These are phyloP conservation scores for Xerocomus minutiporus DNA, from an alignment of 1,284 basidiomycete species.

Conservation along the genomic window DNA sequence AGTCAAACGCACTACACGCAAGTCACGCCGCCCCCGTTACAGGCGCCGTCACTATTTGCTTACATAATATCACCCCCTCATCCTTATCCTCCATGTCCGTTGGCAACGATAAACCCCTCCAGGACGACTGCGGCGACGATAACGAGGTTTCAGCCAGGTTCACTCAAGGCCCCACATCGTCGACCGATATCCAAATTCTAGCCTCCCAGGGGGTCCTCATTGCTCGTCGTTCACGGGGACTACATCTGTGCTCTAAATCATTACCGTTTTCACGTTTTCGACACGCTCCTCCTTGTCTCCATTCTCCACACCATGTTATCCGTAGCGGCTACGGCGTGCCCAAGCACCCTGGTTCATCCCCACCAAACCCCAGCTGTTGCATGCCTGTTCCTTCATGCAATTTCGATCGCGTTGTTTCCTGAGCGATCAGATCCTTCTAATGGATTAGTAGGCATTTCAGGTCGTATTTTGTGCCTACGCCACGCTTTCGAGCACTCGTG, in stretches of 20 bases:
- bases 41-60: slow-evolving; percentile 7
- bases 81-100: neutral
- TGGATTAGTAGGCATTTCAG: neutral
- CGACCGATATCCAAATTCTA: neutral
- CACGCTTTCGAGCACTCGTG: slow-evolving; percentile 7
- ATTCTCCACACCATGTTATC: slow-evolving; percentile 13
- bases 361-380: slow-evolving; percentile 13
- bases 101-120: neutral
- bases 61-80: slow-evolving; percentile 16
- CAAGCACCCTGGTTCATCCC: slow-evolving; percentile 9
- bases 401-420: slow-evolving; percentile 4
- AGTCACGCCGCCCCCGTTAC: slow-evolving; percentile 21
- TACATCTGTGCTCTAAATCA: slow-evolving; percentile 9
- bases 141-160: neutral
- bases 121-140: neutral
- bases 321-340: slow-evolving; percentile 11
- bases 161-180: neutral
- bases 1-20: neutral
- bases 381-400: neutral
- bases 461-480: slow-evolving; percentile 6
- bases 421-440: slow-evolving; percentile 21
- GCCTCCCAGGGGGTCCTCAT: slow-evolving; percentile 3
- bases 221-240: slow-evolving; percentile 5
- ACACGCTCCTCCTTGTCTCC: slow-evolving; percentile 18
- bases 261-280: slow-evolving; percentile 24